Evolutionary conservation across 805 yeast species (phyloP).

Genomic region (Clavispora fructus): DNA sequence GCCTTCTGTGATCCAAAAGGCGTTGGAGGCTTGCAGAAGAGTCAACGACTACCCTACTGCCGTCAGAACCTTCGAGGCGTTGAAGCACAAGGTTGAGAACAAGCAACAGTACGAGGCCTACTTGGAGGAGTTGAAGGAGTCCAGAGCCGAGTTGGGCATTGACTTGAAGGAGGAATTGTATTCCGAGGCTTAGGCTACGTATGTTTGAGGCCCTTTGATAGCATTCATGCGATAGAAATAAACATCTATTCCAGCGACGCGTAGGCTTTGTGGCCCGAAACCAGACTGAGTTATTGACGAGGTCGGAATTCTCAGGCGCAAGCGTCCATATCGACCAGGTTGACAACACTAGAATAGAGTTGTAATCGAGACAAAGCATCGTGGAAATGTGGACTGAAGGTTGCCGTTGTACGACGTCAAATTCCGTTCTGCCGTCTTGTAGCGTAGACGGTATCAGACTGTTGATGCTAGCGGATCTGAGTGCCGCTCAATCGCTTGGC

Average conservation of each 20-base stretch:
- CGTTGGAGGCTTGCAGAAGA: constrained; percentile 96
- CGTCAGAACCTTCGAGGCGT: constrained; percentile 95
- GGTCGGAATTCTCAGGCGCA: no score
- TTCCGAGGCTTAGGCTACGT: constrained; percentile 22
- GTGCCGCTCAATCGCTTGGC: no score
- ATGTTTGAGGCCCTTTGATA: background rate
- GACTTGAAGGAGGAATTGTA: constrained; percentile 88
- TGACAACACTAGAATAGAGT: no score
- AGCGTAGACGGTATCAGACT: no score
- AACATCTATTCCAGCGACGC: constrained; percentile 1
- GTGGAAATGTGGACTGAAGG: no score
- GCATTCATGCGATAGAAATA: constrained; percentile 8
- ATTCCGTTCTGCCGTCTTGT: no score
- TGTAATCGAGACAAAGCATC: no score
- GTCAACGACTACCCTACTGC: constrained; percentile 99
- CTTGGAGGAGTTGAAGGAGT: constrained; percentile 87
- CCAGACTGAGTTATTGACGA: no score
- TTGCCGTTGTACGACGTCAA: no score
- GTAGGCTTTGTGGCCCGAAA: background rate
- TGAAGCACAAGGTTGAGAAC: constrained; percentile 93
- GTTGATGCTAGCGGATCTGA: no score
- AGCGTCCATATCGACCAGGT: no score
- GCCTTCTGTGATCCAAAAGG: constrained; percentile 92
- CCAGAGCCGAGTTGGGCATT: constrained; percentile 88
- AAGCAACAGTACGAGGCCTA: constrained; percentile 92